Conservation (phyloP, 2,329 filamentous ascomycete genomes). For the Trichoderma oligosporum region DNA sequence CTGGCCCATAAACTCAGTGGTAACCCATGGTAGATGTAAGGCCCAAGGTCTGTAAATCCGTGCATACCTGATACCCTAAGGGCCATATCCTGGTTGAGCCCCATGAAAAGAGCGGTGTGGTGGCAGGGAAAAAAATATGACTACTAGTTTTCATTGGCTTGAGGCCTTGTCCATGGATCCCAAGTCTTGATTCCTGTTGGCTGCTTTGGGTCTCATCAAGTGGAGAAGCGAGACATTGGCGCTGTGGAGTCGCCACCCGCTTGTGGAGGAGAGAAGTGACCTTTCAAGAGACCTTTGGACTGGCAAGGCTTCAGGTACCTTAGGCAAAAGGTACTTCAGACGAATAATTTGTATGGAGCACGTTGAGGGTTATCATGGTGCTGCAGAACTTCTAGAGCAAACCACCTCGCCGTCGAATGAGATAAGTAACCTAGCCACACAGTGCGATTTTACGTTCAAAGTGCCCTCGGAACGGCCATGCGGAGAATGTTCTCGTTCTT, state of each 20-base stretch:
- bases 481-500: background rate
- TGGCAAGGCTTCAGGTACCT: too few relatives aligned
- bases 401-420: background rate
- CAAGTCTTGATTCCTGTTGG: slow-evolving; percentile 6
- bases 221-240: slow-evolving; percentile 8
- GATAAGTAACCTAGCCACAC: slow-evolving; percentile 17
- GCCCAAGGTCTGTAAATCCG: too few relatives aligned
- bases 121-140: slow-evolving; percentile 6
- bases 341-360: too few relatives aligned
- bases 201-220: slow-evolving; percentile 3
- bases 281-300: background rate
- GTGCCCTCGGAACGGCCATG: background rate
- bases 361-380: too few relatives aligned
- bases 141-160: background rate
- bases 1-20: background rate
- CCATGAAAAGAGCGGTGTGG: slow-evolving; percentile 19
- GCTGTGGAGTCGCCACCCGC: slow-evolving; percentile 2
- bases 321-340: background rate
- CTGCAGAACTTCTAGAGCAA: too few relatives aligned
- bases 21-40: too few relatives aligned
- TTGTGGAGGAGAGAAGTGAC: slow-evolving; percentile 4
- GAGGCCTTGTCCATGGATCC: background rate
- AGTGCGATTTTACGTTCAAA: background rate
- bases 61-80: too few relatives aligned
- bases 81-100: background rate